Conservation (phyloP, 208 protist species). For the Angomonas ambiguus region DNA sequence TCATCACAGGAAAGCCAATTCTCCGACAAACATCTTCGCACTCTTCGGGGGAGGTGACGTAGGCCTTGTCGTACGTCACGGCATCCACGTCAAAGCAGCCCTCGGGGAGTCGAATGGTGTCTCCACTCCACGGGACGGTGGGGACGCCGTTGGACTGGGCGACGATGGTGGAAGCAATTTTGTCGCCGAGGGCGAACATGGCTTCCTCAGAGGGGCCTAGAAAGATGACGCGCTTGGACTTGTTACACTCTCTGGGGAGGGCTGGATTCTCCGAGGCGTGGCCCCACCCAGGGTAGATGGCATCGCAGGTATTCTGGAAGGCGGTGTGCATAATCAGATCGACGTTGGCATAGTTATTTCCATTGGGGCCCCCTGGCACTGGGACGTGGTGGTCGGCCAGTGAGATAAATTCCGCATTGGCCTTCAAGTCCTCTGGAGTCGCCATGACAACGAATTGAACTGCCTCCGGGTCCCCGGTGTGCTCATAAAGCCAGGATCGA, state of each 20-base stretch:
- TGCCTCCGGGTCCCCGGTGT: conserved; percentile 91
- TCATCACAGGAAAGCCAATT: conserved; percentile 98
- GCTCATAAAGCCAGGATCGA: conserved; percentile 94
- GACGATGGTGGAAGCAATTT: conserved; percentile 97
- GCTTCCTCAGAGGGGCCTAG: conserved; percentile 75
- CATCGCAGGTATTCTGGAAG: conserved; percentile 88
- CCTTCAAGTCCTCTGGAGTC: conserved; percentile 97
- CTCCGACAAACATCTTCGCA: conserved; percentile 74
- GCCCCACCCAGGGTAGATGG: conserved; percentile 98
- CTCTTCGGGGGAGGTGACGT: conserved; percentile 89
- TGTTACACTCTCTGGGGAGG: conserved; percentile 85
- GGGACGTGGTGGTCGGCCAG: conserved; percentile 93
- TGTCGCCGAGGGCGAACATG: conserved; percentile 96
- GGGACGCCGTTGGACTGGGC: conserved; percentile 95
- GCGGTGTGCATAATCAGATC: conserved; percentile 97
- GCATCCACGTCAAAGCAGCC: conserved; percentile 71
- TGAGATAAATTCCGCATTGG: conserved; percentile 97
- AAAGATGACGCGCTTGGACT: conserved; percentile 59
- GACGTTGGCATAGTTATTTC: conserved; percentile 99
- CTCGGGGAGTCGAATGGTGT: conserved; percentile 51
- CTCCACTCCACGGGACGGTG: conserved; percentile 91
- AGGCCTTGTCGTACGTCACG: conserved; percentile 84
- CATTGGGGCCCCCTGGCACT: conserved; percentile 96
- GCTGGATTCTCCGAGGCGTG: conserved; percentile 98
- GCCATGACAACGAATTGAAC: conserved; percentile 98